A percentile compares a stretch with the other conserved stretches of the same genome.
phyloP scores from a whole-genome alignment of 768 basidiomycete genomes.

The Termitomyces sp. region DNA sequence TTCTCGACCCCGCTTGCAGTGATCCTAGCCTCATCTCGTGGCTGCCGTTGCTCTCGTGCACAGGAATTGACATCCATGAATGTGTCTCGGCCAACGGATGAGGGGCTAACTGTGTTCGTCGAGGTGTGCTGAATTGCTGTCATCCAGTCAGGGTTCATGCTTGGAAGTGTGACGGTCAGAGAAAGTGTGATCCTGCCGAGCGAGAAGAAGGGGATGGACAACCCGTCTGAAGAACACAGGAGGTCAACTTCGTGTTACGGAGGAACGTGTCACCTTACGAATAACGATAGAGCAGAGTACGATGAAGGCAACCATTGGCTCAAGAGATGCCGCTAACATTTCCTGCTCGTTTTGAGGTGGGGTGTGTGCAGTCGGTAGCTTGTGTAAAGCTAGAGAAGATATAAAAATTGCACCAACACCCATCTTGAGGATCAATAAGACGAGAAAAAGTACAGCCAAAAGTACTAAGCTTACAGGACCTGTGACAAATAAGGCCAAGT shows the following conservation, averaged over 20 bases:
- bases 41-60: background rate
- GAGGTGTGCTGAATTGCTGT: background rate
- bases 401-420: conserved; percentile 92
- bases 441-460: background rate
- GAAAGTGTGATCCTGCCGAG: conserved; percentile 13
- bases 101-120: background rate
- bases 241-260: background rate
- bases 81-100: too few relatives aligned
- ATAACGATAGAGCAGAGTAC: conserved; percentile 83
- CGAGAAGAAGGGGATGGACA: conserved; percentile 17
- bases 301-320: conserved; percentile 84
- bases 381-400: conserved; percentile 61
- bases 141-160: conserved; percentile 10
- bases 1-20: background rate
- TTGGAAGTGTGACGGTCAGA: conserved; percentile 11
- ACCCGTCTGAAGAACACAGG: conserved; percentile 7
- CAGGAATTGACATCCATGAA: background rate
- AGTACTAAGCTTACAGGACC: conserved; percentile 42
- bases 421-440: conserved; percentile 47
- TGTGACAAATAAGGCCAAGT: conserved; percentile 15
- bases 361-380: conserved; percentile 47
- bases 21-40: background rate
- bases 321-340: conserved; percentile 62
- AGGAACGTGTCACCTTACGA: conserved; percentile 35
- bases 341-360: conserved; percentile 71